Base-by-base conservation (phyloP, 305 asterid species). In the Fraxinus xanthoxyloides region DNA sequence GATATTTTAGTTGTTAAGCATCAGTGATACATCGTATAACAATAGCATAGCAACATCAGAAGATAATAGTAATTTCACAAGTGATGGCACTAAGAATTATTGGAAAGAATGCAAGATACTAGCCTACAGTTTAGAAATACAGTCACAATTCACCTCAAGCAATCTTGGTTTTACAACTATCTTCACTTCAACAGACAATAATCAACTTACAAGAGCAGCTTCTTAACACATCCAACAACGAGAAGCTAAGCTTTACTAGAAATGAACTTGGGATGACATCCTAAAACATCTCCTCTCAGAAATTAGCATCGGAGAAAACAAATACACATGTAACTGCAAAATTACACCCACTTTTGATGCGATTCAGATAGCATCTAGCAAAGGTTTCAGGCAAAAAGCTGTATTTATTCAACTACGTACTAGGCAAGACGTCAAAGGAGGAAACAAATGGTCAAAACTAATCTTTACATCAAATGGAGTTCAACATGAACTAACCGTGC, bases 401-500 rank as follows among this genome's bases (percentile, higher is more conserved):
- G 48, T 48, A 34, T 24, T 72, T 78, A 48, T 70, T 21, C 61
- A 79, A 77, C 31, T 77, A 72, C 36, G 65, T 48, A 67, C 31
- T 78, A 77, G 26, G 80, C 5, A 2, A 28, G 26, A 26, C 34
- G 15, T 26, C 35, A 38, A 43, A 73, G 61, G 80, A 80, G 59
- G 46, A 46, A 82, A 78, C 40, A 51, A 31, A 76, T 6, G 1
- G 19, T 59, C 15, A 59, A 31, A 79, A 73, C 10, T 75, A 76
- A 84, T 51, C 9, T 75, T 56, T 23, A 61, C 56, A 43, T 34
- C 35, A 30, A 38, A 54, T 28, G 38, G 34, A 77, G 69, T 75
- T 46, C 74, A 26, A 23, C 35, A 81, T 61, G 82, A 85, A 83
- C 92, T 85, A 83, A 96, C 99, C 98, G 87, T 96, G 97, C 74